Evolutionary conservation across 805 yeast genomes (phyloP), one percentile per base, ranked within the genome.

Genomic region (Starmerella bacillaris): DNA sequence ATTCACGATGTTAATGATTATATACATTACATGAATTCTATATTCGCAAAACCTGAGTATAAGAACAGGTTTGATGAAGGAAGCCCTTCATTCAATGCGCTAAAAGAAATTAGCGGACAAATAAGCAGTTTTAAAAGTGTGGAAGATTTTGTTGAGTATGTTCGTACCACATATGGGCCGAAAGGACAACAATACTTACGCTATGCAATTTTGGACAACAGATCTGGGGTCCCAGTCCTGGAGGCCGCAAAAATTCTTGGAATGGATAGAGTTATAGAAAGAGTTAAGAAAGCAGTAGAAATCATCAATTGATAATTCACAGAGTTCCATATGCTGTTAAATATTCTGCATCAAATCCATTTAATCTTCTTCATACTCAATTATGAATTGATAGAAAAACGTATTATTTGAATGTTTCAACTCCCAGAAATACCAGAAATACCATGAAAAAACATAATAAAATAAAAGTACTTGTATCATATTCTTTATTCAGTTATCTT

Each of bases 211-310:
- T 64, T 79, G 11, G 92, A 79, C 0, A 68, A 73, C 5, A 60
- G 61, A 4, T 64, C 92, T 0, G 94, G 94, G 1, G 58, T 75
- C 20, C 70, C 72, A 14, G 58, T 83, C 4, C 77, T 76, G 0
- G 57, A 61, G 4, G 56, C 79, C 21, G 50, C 75, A 15, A 62
- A 63, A 0, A 49, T 77, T 6, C 46, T 82, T 14, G 86, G 51
- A 32, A 21, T 21, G 30, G 12, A 55, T 64, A 53, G n/a, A 3
- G 4, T 29, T 8, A 16, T 26, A 16, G n/a, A 5, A 3, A 18
- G 44, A 18, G 8, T 40, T 12, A 14, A 33, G 4, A 18, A 24
- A 5, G 30, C 24, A 14, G 12, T 21, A 4, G 18, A 18, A 2
- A 33, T 21, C 8, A 9, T 16, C 26, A 22, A 11, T 11, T 12